phyloP scores from a whole-genome alignment of 2,329 filamentous ascomycete genomes.

The Scopulariopsis brevicaulis region DNA sequence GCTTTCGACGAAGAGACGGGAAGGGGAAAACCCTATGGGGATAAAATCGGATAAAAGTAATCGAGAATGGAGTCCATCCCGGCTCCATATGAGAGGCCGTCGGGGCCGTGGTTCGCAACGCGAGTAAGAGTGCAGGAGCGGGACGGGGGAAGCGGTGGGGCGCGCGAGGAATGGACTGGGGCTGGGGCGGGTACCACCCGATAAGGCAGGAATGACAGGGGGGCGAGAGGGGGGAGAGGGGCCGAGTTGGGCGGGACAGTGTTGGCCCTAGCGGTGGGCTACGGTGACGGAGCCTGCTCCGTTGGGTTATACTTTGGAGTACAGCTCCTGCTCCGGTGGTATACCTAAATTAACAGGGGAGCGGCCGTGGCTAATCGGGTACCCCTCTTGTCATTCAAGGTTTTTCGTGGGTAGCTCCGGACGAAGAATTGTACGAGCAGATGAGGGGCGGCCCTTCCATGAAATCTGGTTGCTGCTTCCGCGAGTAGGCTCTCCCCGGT shows the following conservation, averaged over 20 bases:
- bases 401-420: too few species aligned
- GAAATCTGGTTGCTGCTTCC: too few species aligned
- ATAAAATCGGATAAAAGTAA: constrained; percentile 1
- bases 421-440: too few species aligned
- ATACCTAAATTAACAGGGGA: too few species aligned
- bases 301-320: too few species aligned
- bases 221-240: neutral
- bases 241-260: neutral
- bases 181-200: neutral
- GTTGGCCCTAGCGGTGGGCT: neutral
- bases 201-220: neutral
- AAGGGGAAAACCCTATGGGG: neutral
- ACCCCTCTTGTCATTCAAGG: too few species aligned
- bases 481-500: too few species aligned
- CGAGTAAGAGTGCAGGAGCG: neutral
- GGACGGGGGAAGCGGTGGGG: neutral
- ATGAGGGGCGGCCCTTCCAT: too few species aligned
- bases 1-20: neutral
- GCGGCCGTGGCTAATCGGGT: too few species aligned
- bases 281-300: neutral
- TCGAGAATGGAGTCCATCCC: neutral
- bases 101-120: neutral
- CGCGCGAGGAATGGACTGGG: neutral
- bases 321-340: too few species aligned
- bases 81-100: neutral